These are phyloP conservation scores for Neonectria hederae DNA, from an alignment of 2,329 filamentous ascomycete species.

Conservation along the genomic window DNA sequence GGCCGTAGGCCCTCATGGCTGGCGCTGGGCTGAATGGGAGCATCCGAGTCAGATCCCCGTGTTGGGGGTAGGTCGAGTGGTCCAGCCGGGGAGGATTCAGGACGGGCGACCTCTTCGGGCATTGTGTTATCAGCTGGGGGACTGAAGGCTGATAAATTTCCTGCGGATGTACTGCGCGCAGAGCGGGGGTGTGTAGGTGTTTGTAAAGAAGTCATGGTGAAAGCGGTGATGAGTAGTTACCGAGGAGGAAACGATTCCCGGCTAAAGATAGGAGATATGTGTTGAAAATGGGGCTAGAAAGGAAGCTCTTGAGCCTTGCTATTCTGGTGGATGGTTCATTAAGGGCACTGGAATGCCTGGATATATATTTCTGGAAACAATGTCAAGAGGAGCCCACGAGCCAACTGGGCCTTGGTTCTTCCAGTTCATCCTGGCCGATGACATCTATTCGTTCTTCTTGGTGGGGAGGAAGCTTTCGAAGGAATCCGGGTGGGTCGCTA, in stretches of 20 bases:
- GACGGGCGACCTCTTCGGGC: conserved; percentile 26
- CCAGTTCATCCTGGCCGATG: conserved; percentile 37
- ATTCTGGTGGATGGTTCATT: not conserved
- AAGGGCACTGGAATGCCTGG: conserved; percentile 8
- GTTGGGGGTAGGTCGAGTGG: conserved; percentile 18
- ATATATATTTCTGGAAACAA: conserved; percentile 33
- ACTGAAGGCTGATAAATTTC: conserved; percentile 27
- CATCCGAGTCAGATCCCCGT: conserved; percentile 32
- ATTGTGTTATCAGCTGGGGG: conserved; percentile 24
- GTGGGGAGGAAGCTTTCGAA: conserved; percentile 32
- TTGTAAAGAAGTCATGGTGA: conserved; percentile 35
- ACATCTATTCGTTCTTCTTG: conserved; percentile 31
- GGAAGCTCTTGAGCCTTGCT: not conserved
- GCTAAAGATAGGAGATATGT: not conserved
- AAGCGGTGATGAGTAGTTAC: not conserved
- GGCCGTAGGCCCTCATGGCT: conserved; percentile 34
- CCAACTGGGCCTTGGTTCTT: conserved; percentile 34
- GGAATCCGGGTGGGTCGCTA: conserved; percentile 21
- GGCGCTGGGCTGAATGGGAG: conserved; percentile 29
- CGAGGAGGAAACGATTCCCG: not conserved
- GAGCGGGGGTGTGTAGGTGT: conserved; percentile 32
- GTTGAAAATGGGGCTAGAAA: not conserved
- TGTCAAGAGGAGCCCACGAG: not conserved
- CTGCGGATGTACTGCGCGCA: conserved; percentile 39
- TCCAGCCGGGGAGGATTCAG: conserved; percentile 24